These are phyloP conservation scores for Suillus bovinus DNA, from an alignment of 768 basidiomycete genomes.

Conservation along the genomic window DNA sequence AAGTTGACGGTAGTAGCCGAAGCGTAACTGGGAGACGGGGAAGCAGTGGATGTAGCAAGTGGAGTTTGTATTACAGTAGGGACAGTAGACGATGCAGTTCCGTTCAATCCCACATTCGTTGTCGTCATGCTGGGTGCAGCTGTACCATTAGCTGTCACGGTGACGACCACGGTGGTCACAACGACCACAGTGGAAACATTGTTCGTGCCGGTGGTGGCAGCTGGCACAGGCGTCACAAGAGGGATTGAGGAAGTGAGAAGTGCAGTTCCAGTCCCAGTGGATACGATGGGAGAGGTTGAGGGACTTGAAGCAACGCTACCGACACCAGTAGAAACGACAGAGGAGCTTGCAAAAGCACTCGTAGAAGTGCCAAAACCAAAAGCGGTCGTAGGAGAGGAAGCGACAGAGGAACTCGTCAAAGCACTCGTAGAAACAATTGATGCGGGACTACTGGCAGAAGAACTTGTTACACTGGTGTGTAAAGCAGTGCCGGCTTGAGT, in stretches of 20 bases:
- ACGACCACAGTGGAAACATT: conserved; percentile 11
- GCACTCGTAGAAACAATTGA: background rate
- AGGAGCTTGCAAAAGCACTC: too few relatives aligned
- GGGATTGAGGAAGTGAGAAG: conserved; percentile 1
- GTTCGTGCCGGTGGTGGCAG: conserved; percentile 6
- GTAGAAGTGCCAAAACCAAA: background rate
- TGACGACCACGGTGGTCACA: conserved; percentile 12
- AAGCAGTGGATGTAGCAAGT: background rate
- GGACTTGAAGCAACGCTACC: too few relatives aligned
- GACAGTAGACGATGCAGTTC: background rate
- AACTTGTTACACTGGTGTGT: background rate
- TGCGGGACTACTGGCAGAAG: background rate
- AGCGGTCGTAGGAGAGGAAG: background rate
- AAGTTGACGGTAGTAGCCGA: conserved; percentile 10
- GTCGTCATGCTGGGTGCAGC: background rate
- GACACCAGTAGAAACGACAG: background rate
- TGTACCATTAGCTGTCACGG: conserved; percentile 6
- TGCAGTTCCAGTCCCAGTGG: background rate
- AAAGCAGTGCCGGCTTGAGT: background rate
- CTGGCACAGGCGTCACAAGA: conserved; percentile 4
- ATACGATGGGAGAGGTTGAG: background rate
- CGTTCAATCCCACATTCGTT: background rate
- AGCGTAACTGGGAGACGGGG: conserved; percentile 7
- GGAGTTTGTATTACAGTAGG: background rate
- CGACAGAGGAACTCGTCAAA: background rate